These are phyloP conservation scores for Tylopilus plumbeoviolaceoides DNA, from an alignment of 768 basidiomycete genomes.

Conservation along the genomic window DNA sequence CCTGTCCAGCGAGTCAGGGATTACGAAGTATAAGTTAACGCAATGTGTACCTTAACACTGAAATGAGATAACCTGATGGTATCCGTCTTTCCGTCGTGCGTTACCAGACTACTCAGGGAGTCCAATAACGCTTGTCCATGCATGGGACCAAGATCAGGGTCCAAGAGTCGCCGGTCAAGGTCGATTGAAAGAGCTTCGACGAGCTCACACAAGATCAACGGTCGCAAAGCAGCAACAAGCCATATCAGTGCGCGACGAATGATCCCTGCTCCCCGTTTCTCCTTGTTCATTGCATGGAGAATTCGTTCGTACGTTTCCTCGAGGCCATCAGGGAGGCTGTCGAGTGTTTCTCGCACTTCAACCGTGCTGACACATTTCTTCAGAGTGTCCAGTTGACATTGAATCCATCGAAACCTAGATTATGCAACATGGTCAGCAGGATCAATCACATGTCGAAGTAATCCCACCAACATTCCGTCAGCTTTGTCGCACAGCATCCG, in stretches of 20 bases:
- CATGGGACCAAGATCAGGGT: background rate
- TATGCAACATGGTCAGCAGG: no score
- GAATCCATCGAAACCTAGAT: conserved; percentile 15
- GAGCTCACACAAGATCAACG: conserved; percentile 2
- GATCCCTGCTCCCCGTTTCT: background rate
- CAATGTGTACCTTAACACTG: background rate
- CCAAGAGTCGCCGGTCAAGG: background rate
- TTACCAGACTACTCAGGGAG: background rate
- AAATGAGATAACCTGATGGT: background rate
- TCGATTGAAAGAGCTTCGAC: conserved; percentile 5
- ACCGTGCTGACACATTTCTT: conserved; percentile 4
- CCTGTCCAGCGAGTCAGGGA: no score
- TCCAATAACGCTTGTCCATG: background rate
- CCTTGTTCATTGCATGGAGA: background rate
- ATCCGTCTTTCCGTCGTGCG: background rate
- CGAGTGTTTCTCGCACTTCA: conserved; percentile 1
- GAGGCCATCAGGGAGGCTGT: conserved; percentile 5
- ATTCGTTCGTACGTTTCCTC: conserved; percentile 9
- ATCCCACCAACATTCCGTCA: background rate
- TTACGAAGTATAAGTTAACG: no score
- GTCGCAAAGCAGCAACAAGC: conserved; percentile 5
- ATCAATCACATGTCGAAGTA: no score
- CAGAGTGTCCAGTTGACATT: conserved; percentile 12
- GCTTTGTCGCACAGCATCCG: background rate
- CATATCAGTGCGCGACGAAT: conserved; percentile 2